Evolutionary conservation across 2,329 filamentous ascomycete species (phyloP), one percentile per base, ranked within the genome.

Genomic region (Aspergillus thermomutatus): DNA sequence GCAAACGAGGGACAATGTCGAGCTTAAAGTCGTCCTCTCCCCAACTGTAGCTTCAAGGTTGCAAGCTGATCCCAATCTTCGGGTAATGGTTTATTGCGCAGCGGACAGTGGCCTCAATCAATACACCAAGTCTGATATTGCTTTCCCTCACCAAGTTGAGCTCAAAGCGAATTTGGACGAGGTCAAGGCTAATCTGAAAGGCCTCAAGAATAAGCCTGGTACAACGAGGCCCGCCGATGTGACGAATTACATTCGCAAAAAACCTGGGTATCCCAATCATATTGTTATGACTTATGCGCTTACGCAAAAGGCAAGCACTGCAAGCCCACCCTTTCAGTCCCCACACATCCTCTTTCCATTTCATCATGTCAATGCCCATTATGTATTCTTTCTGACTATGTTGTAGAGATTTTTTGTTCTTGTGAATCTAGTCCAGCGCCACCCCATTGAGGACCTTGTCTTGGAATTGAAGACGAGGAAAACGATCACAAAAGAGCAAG

Each of bases 171-270:
- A 99, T 66, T 83, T 86, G 9, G 89, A 89, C 34, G 91, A 97
- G 56, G 83, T 97, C 64, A 94, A 93, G 73, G 88, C 89, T n/a
- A 99, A 97, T 71, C 82, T 96, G 64, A 89, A 94, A 64, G 94
- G 94, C 4, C 76, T 99, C 60, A 99, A 99, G 76, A 97, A 96
- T 73, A 96, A 94, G 73, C 91, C 93, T 6, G 94, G 94, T 23
- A 95, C 94, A 47, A 99, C 94, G 43, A 87, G 91, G 67, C 94
- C 94, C 7, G 92, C 91, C 49, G 94, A 99, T 75, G 89, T 99
- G 60, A 99, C 94, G 7, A 80, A 83, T 62, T 82, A 85, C 58
- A 79, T 97, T 48, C 83, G 90, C 28, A 87, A 84, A 61, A 83
- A 86, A 10, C 69, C 80, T 19, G 81, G 82, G 46, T 95, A 93